These are phyloP conservation scores for Primulina eburnea DNA, from an alignment of 257 asterid species.

Conservation along the genomic window DNA sequence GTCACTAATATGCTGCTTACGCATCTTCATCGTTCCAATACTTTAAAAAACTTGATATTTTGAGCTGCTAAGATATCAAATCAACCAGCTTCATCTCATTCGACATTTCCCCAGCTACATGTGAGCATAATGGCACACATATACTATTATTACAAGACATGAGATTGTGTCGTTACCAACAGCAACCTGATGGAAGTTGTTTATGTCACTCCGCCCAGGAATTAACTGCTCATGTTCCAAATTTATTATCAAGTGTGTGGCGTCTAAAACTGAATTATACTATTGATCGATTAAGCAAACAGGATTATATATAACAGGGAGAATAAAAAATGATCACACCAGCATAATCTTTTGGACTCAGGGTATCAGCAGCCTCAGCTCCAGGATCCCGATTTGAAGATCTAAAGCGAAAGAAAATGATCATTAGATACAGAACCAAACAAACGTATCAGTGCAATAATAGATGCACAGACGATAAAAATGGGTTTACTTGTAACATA, in stretches of 20 bases:
- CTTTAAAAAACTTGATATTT: not conserved
- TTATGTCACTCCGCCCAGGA: not conserved
- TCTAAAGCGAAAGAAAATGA: slow-evolving; percentile 36
- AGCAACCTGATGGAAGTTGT: not conserved
- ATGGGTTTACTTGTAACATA: slow-evolving; percentile 35
- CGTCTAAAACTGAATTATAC: not conserved
- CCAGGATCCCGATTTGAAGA: slow-evolving; percentile 92
- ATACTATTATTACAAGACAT: slow-evolving; percentile 2
- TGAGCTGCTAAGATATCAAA: slow-evolving; percentile 8
- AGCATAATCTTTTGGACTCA: slow-evolving; percentile 70
- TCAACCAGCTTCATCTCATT: slow-evolving; percentile 7
- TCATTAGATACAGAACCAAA: slow-evolving; percentile 13
- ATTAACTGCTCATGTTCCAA: slow-evolving; percentile 13
- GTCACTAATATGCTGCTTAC: slow-evolving; percentile 5
- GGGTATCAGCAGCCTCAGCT: slow-evolving; percentile 65
- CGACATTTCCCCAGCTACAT: not conserved
- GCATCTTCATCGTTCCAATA: not conserved
- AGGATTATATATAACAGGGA: slow-evolving; percentile 6
- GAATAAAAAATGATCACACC: slow-evolving; percentile 42
- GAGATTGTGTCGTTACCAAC: not conserved
- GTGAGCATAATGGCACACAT: not conserved
- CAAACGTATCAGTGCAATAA: not conserved
- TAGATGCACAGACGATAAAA: slow-evolving; percentile 6
- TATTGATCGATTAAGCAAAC: not conserved
- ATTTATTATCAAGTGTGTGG: not conserved